Base-by-base conservation (phyloP, 2,329 filamentous ascomycete genomes). In the Epichloe festucae region DNA sequence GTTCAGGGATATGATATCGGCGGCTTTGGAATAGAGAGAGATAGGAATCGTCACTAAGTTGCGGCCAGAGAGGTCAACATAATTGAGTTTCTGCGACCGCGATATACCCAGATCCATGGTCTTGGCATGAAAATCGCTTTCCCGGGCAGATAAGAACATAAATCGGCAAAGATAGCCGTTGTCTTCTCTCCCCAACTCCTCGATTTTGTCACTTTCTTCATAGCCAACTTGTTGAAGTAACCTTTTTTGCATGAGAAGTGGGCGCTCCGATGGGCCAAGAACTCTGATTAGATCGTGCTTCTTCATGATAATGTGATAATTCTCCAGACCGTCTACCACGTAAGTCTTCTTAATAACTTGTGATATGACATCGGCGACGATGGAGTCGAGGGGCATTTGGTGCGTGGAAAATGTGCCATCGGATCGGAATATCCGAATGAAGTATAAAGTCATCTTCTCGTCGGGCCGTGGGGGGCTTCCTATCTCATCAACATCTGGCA, bases 91-190 rank as follows among this genome's bases (percentile, higher is more conserved):
- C 59, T 90, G 85, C 65, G 86, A 81, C 62, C 89, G 89, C 63
- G 79, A 82, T 56, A 94, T 81, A 27, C 85, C 86, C 48, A 89
- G 79, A 61, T 97, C 91, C 56, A 90, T 85, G 19, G 67, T 70
- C 54, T 66, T 70, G 43, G 84, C 76, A 56, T 84, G 81, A 61
- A 79, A 90, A 47, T 90, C 89, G 64, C 83, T 90, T 65, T 95
- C 85, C 61, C 91, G 87, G 19, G 87, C 85, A 15, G 91, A 90
- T 53, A 96, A 74, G 67, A 98, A 98, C 54, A 93, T 89, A 70
- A 98, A 97, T 5, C 93, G 87, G 64, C 90, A 95, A 12, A 98
- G 77, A 60, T 97, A 98, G 64, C 90, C 94, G 67, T 97, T 95
- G 71, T 98, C 93, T 67, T 98, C 93, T 52, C 93, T 82, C 31